A percentile compares a stretch with the other conserved stretches of the same genome.
These are phyloP conservation scores for Neurospora sp. DNA, from an alignment of 495 filamentous ascomycete species.

Conservation along the genomic window DNA sequence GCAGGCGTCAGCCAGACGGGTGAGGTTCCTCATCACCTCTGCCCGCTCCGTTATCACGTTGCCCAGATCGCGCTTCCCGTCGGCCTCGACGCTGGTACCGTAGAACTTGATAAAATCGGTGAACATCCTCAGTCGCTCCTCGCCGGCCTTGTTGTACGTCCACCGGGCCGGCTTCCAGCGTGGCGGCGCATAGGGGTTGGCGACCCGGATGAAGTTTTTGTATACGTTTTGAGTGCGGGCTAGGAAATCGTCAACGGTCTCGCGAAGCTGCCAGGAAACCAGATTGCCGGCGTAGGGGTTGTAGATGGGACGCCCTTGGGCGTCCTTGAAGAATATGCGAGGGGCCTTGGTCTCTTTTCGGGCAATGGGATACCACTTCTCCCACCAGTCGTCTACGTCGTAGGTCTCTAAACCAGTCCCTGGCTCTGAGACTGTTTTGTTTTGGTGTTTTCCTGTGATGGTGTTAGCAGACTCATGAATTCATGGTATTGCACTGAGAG, in stretches of 20 bases:
- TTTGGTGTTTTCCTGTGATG: constrained; percentile 41
- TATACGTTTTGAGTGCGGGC: constrained; percentile 23
- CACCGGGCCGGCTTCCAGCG: constrained; percentile 12
- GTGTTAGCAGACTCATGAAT: neutral
- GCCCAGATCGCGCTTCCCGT: constrained; percentile 8
- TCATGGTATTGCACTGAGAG: neutral
- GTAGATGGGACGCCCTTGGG: constrained; percentile 10
- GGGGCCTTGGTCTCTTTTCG: neutral
- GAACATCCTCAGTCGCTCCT: constrained; percentile 26
- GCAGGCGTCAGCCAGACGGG: constrained; percentile 37
- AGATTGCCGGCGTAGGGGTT: constrained; percentile 35
- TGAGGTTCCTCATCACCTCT: constrained; percentile 42
- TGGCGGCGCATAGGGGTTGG: constrained; percentile 38
- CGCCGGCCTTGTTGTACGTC: constrained; percentile 22
- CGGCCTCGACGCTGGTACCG: neutral
- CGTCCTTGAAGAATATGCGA: neutral
- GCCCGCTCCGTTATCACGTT: constrained; percentile 43
- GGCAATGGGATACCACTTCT: constrained; percentile 12
- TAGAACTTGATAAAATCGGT: constrained; percentile 18
- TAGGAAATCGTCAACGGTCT: constrained; percentile 54
- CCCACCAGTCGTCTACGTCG: constrained; percentile 26
- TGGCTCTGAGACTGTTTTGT: constrained; percentile 19
- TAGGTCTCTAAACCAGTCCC: constrained; percentile 29
- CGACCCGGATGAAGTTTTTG: constrained; percentile 42
- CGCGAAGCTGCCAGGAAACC: constrained; percentile 42